Conservation (phyloP, 495 filamentous ascomycete genomes). For the Lentithecium fluviatile region DNA sequence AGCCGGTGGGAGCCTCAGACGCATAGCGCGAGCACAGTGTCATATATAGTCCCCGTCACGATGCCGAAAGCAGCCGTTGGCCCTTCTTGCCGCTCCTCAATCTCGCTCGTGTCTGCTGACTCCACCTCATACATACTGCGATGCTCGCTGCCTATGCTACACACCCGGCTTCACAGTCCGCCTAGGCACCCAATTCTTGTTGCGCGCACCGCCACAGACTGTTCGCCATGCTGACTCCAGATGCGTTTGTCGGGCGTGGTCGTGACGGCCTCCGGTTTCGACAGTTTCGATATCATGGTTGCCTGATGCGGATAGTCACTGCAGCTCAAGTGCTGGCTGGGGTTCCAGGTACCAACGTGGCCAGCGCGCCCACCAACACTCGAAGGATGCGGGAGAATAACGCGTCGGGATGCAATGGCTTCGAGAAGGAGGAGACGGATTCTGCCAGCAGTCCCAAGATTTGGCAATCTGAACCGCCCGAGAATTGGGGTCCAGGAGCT, state of each 20-base stretch:
- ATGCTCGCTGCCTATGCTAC: background rate
- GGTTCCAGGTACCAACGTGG: no score
- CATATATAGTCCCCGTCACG: constrained; percentile 7
- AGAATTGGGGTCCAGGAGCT: no score
- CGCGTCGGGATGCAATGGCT: no score
- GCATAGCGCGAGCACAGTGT: background rate
- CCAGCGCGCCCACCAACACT: no score
- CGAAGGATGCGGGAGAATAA: no score
- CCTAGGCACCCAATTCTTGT: background rate
- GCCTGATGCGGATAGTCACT: no score
- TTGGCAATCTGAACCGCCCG: no score
- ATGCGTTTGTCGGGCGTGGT: background rate
- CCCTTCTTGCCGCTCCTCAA: background rate
- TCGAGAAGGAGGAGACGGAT: no score
- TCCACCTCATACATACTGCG: background rate
- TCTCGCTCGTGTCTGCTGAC: constrained; percentile 18
- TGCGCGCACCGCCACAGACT: background rate
- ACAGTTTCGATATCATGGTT: no score
- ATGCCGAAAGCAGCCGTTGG: background rate
- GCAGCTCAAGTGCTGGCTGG: no score
- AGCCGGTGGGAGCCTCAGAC: background rate
- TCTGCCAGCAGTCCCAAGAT: no score
- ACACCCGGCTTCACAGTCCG: background rate
- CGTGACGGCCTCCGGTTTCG: background rate
- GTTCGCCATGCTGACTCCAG: background rate